phyloP scores from a whole-genome alignment of 164 flowering plant species.

The Echeveria elegans region DNA sequence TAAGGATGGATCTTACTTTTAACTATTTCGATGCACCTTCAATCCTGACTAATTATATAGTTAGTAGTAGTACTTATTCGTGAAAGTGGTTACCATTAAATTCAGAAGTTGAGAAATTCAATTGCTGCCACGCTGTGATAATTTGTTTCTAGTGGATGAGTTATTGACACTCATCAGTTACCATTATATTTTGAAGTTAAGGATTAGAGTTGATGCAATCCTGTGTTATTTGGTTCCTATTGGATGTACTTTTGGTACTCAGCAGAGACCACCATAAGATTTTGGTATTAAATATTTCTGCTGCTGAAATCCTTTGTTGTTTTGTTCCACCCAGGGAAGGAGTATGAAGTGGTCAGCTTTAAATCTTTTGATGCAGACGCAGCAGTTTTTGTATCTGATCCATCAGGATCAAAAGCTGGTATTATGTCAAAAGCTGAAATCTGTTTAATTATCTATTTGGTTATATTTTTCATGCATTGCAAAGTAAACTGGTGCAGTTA shows the following conservation, averaged over 20 bases:
- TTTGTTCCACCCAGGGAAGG: constrained; percentile 38
- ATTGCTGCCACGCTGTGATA: too few species aligned
- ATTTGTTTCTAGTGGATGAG: too few species aligned
- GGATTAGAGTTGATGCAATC: background rate
- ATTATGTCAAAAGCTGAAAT: constrained; percentile 2
- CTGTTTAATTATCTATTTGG: background rate
- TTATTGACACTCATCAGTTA: too few species aligned
- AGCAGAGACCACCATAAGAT: too few species aligned
- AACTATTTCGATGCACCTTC: too few species aligned
- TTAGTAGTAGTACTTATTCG: too few species aligned
- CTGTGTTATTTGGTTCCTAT: background rate
- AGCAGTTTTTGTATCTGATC: constrained; percentile 44
- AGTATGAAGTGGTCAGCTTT: constrained; percentile 47
- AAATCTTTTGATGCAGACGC: constrained; percentile 48
- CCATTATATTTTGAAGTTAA: background rate
- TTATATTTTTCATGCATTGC: background rate
- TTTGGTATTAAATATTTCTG: too few species aligned
- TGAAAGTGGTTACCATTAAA: too few species aligned
- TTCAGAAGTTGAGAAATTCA: too few species aligned
- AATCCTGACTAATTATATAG: too few species aligned
- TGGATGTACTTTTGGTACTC: too few species aligned
- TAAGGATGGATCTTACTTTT: constrained; percentile 2
- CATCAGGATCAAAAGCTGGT: constrained; percentile 59
- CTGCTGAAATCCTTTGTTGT: too few species aligned
- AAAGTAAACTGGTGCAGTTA: background rate